A percentile compares a stretch with the other conserved stretches of the same genome.
These are phyloP conservation scores for Eucalyptus pauciflora DNA, from an alignment of 345 rosid species.

Conservation along the genomic window DNA sequence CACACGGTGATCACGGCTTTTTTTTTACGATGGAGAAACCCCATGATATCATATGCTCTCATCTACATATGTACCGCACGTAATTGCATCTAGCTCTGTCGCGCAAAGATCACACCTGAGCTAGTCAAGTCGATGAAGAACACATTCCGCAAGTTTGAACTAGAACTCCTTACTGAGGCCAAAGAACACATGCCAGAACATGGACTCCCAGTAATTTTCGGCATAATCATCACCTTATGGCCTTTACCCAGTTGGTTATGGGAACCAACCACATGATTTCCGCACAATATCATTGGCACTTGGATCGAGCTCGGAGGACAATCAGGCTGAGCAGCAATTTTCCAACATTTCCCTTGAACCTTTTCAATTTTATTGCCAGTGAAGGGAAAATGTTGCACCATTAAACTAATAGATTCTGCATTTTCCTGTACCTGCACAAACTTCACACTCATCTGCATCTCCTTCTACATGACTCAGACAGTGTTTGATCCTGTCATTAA, in stretches of 20 bases:
- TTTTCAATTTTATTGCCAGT: not conserved
- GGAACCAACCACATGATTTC: not conserved
- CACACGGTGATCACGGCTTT: not conserved
- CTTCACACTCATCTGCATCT: constrained; percentile 60
- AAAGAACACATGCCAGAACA: not conserved
- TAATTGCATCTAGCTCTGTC: not conserved
- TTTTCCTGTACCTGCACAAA: constrained; percentile 72
- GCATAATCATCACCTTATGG: not conserved
- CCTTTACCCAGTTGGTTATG: not conserved
- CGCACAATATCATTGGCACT: not conserved
- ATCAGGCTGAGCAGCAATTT: not conserved
- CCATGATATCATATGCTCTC: not conserved
- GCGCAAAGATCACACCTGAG: not conserved
- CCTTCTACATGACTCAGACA: constrained; percentile 76
- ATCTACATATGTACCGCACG: not conserved
- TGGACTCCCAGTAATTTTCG: not conserved
- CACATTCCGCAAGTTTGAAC: not conserved
- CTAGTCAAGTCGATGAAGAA: not conserved
- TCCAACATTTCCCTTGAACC: not conserved
- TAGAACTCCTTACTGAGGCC: not conserved
- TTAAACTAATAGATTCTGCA: constrained; percentile 50
- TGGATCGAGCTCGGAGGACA: not conserved
- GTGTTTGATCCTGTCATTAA: constrained; percentile 69
- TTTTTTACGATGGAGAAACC: not conserved
- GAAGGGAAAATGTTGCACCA: not conserved